Evolutionary conservation across 2,329 filamentous ascomycete genomes (phyloP).

Genomic region (Aspergillus floridensis): DNA sequence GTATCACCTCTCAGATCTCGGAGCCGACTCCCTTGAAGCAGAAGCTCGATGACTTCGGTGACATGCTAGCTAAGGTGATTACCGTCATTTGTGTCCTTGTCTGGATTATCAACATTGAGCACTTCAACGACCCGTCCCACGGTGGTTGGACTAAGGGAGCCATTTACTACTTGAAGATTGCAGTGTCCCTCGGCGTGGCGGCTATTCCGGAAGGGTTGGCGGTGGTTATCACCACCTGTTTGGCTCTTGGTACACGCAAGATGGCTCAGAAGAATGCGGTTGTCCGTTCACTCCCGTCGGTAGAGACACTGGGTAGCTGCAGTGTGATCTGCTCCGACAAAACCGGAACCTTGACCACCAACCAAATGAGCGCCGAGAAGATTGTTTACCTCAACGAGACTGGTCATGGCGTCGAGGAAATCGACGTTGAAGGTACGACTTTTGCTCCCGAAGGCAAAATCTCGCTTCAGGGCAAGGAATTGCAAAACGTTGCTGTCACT

Average conservation of each 20-base stretch:
- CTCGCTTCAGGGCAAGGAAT: slow-evolving; percentile 62
- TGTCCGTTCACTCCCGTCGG: slow-evolving; percentile 90
- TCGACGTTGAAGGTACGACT: slow-evolving; percentile 88
- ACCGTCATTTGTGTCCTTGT: slow-evolving; percentile 94
- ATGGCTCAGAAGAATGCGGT: slow-evolving; percentile 99
- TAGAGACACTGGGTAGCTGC: slow-evolving; percentile 97
- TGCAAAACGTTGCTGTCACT: slow-evolving; percentile 65
- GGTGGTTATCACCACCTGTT: slow-evolving; percentile 97
- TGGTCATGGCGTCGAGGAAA: slow-evolving; percentile 74
- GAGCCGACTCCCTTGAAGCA: slow-evolving; percentile 96
- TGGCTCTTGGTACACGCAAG: slow-evolving; percentile 92
- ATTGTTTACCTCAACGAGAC: slow-evolving; percentile 76
- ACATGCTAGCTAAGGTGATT: slow-evolving; percentile 94
- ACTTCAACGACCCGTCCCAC: slow-evolving; percentile 93
- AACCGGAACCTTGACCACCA: slow-evolving; percentile 95
- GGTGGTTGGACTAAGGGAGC: slow-evolving; percentile 94
- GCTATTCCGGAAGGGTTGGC: slow-evolving; percentile 97
- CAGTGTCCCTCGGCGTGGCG: slow-evolving; percentile 94
- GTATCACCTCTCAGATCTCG: slow-evolving; percentile 95
- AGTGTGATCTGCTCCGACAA: slow-evolving; percentile 99
- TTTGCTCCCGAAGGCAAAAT: slow-evolving; percentile 82
- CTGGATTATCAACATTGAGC: slow-evolving; percentile 97
- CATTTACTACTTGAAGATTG: slow-evolving; percentile 99
- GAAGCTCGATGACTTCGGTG: slow-evolving; percentile 97
- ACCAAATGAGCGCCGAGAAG: slow-evolving; percentile 98